A percentile compares a stretch with the other conserved stretches of the same genome.
Evolutionary conservation across 2,329 filamentous ascomycete species (phyloP).

Genomic region (Curvularia lunata): DNA sequence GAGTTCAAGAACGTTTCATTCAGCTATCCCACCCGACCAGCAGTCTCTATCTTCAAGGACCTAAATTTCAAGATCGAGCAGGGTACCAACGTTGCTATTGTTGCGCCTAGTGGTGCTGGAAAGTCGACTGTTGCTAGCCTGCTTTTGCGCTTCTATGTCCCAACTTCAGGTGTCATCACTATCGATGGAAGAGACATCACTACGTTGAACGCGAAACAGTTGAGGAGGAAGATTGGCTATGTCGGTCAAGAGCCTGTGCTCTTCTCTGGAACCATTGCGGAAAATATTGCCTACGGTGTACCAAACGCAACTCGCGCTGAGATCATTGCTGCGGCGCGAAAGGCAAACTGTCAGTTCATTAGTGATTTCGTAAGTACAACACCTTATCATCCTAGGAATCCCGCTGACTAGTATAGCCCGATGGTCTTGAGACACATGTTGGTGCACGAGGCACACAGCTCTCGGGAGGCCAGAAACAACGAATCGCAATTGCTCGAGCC

Average conservation of each 20-base stretch:
- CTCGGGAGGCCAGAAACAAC: slow-evolving; percentile 95
- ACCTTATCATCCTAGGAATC: background rate
- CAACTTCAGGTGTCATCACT: slow-evolving; percentile 75
- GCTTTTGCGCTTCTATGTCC: slow-evolving; percentile 87
- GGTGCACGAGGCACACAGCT: slow-evolving; percentile 91
- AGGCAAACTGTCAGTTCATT: slow-evolving; percentile 96
- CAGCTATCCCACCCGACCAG: slow-evolving; percentile 90
- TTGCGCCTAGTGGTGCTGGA: slow-evolving; percentile 92
- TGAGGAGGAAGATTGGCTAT: slow-evolving; percentile 90
- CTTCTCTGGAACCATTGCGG: slow-evolving; percentile 82
- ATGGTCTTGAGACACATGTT: slow-evolving; percentile 92
- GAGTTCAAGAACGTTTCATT: slow-evolving; percentile 86
- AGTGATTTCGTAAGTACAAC: slow-evolving; percentile 76
- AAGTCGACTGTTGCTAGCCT: slow-evolving; percentile 96
- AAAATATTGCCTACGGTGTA: slow-evolving; percentile 91
- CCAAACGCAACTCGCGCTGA: slow-evolving; percentile 78
- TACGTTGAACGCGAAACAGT: slow-evolving; percentile 88
- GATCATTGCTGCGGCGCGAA: slow-evolving; percentile 83
- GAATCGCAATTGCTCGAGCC: slow-evolving; percentile 94
- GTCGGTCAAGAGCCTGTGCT: slow-evolving; percentile 96
- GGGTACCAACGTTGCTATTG: slow-evolving; percentile 93
- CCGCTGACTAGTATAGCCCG: slow-evolving; percentile 62
- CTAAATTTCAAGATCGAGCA: slow-evolving; percentile 90
- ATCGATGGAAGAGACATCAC: slow-evolving; percentile 86
- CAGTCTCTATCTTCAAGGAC: slow-evolving; percentile 87